A percentile compares a stretch with the other conserved stretches of the same genome.
phyloP scores from a whole-genome alignment of 2,329 filamentous ascomycete species.

The Aspergillus intermedius region DNA sequence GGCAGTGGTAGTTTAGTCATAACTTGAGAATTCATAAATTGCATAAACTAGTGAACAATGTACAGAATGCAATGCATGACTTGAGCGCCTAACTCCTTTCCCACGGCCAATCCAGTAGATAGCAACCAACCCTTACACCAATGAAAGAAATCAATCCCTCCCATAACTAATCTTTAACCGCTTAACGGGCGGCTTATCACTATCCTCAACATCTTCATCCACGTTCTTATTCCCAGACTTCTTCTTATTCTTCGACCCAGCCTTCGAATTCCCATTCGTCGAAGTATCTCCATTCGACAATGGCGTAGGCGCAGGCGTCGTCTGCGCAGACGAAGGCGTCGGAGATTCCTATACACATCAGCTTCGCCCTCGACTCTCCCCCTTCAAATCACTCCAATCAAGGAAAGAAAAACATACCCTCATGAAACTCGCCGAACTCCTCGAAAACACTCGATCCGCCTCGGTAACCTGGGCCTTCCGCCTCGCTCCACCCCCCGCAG shows the following conservation, averaged over 20 bases:
- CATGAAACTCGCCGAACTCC: constrained; percentile 45
- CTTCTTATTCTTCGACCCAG: constrained; percentile 37
- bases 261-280: constrained; percentile 4
- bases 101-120: too few relatives aligned
- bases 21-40: constrained; percentile 7
- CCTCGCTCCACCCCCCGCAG: constrained; percentile 22
- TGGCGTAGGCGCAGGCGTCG: constrained; percentile 41
- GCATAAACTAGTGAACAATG: neutral
- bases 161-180: constrained; percentile 43
- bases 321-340: constrained; percentile 38
- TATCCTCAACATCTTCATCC: constrained; percentile 28
- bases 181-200: constrained; percentile 35
- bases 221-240: constrained; percentile 24
- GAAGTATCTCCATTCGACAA: constrained; percentile 34
- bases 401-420: constrained; percentile 23
- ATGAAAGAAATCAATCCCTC: constrained; percentile 26
- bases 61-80: neutral
- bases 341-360: constrained; percentile 34
- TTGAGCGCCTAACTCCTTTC: neutral
- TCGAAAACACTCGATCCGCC: constrained; percentile 42
- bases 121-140: neutral
- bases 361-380: neutral
- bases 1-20: neutral
- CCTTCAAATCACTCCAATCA: too few relatives aligned
- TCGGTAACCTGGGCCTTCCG: constrained; percentile 42